phyloP scores from a whole-genome alignment of 306 rosid species.

The Purshia tridentata region DNA sequence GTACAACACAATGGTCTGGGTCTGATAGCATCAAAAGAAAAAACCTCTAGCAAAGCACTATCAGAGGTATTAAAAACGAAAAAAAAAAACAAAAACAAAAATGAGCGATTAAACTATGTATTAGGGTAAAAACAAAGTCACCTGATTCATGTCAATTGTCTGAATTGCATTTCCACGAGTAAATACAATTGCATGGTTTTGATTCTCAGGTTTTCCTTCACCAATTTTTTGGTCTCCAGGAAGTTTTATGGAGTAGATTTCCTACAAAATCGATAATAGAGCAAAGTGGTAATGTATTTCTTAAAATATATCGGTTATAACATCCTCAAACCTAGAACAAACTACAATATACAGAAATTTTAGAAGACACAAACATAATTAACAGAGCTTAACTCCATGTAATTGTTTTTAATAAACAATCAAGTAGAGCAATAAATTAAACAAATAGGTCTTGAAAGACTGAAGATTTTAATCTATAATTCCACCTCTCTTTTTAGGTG shows the following conservation, averaged over 20 bases:
- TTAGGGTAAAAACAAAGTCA: conserved; percentile 16
- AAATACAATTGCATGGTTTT: conserved; percentile 89
- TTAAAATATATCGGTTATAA: neutral
- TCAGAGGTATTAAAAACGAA: neutral
- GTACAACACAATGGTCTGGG: neutral
- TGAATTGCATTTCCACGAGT: conserved; percentile 97
- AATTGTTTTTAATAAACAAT: neutral
- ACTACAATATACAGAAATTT: neutral
- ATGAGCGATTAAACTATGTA: neutral
- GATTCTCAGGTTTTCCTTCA: conserved; percentile 99
- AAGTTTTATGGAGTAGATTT: conserved; percentile 82
- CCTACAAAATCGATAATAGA: conserved; percentile 42
- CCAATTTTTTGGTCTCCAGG: conserved; percentile 93
- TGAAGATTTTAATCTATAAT: no score
- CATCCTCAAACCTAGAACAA: neutral
- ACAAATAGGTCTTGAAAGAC: no score
- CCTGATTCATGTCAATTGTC: conserved; percentile 99
- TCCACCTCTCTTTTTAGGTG: no score
- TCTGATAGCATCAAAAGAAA: neutral
- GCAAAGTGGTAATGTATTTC: neutral
- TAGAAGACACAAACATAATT: neutral
- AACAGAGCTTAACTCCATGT: neutral
- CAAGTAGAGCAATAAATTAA: no score
- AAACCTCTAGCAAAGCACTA: neutral
- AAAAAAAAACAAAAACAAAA: neutral